Base-by-base conservation (phyloP, 192 early-diverging fungal species). In the Pilaira anomala region DNA sequence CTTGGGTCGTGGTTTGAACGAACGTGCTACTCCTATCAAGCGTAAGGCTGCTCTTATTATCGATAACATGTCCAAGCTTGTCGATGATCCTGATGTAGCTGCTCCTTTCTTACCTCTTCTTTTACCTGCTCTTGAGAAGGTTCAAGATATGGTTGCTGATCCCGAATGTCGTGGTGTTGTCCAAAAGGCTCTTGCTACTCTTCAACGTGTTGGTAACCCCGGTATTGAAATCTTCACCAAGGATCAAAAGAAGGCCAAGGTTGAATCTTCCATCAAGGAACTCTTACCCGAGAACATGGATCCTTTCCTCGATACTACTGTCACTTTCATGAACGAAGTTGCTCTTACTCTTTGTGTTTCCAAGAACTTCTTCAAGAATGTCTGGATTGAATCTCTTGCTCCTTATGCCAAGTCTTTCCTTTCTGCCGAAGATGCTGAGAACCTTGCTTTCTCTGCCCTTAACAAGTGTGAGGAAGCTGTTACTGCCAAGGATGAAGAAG, bases 51-150 rank as follows among this genome's bases (percentile, higher is more conserved):
- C 85, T 61, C 80, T 91, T 63, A 90, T 93, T 75, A 89, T 93
- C 68, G 88, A 91, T 79, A 93, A 93, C 85, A 93, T 93, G 91
- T 91, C 86, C 78, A 93, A 91, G 82, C 84, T 93, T 60, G 89
- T 91, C 63, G 87, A 91, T 75, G 82, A 91, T 79, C 89, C 91
- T 51, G 79, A 83, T 69, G 85, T 89, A 60, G 87, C 88, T 52
- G 79, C 82, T 66, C 88, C 87, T 66, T 93, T 93, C 86, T 78
- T 93, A 76, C 88, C 88, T 63, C 73, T 81, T 60, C 79, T 93
- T 48, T 74, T 91, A 60, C 91, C 91, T 45, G 86, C 86, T 76
- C 73, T 93, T 67, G 85, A 91, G 57, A 82, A 87, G 66, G 85
- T 88, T 67, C 81, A 87, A 60, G 88, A 93, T 65, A 78, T 87